Conservation (phyloP, 2,329 filamentous ascomycete species). For the Talaromyces sp. region DNA sequence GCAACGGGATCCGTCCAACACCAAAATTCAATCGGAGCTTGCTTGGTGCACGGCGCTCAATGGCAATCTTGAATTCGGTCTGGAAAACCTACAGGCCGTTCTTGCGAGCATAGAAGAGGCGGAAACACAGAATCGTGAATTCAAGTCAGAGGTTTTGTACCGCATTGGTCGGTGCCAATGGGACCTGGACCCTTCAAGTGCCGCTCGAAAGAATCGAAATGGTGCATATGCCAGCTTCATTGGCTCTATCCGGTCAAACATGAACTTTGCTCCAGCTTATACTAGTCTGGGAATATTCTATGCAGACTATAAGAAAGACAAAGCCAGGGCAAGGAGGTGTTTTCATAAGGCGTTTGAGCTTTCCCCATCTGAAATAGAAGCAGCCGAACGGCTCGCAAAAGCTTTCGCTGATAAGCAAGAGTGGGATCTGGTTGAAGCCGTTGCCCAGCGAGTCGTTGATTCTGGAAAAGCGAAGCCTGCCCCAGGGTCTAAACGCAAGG, state of each 20-base stretch:
- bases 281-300: constrained; percentile 89
- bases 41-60: constrained; percentile 88
- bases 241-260: constrained; percentile 75
- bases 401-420: constrained; percentile 86
- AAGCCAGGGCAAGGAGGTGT: constrained; percentile 78
- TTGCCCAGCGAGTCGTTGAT: constrained; percentile 84
- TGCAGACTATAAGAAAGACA: constrained; percentile 83
- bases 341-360: constrained; percentile 96
- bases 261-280: constrained; percentile 85
- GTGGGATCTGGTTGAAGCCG: constrained; percentile 93
- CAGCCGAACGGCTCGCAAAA: constrained; percentile 79
- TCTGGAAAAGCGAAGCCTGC: constrained; percentile 89
- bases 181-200: constrained; percentile 70
- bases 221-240: constrained; percentile 83
- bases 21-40: constrained; percentile 76
- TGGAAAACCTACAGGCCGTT: constrained; percentile 66
- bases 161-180: constrained; percentile 82
- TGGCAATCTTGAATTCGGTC: constrained; percentile 66
- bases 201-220: constrained; percentile 72
- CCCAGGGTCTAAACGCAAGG: constrained; percentile 87
- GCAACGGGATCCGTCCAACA: constrained; percentile 65
- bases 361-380: constrained; percentile 77
- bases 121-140: constrained; percentile 58
- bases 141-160: constrained; percentile 83
- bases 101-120: constrained; percentile 61